Evolutionary conservation across 2,329 filamentous ascomycete species (phyloP).

Genomic region (Aspergillus ustus): DNA sequence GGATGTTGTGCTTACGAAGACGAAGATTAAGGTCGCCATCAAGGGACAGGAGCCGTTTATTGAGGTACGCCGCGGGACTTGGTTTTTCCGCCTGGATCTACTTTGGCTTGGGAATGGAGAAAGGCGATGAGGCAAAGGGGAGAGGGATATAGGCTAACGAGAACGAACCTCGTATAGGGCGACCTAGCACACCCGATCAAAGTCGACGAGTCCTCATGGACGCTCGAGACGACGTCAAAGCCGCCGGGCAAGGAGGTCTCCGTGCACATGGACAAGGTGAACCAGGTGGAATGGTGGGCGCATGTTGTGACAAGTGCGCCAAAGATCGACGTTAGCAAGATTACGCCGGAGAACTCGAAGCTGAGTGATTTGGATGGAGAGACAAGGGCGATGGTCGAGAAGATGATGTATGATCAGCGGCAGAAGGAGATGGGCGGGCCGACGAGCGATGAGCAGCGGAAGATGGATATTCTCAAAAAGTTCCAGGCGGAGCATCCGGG

Average conservation of each 20-base stretch:
- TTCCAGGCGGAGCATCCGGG: constrained; percentile 79
- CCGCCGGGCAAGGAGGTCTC: constrained; percentile 71
- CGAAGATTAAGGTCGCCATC: constrained; percentile 75
- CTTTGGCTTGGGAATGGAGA: background rate
- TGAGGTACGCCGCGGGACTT: constrained; percentile 56
- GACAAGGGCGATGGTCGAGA: constrained; percentile 97
- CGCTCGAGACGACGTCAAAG: constrained; percentile 69
- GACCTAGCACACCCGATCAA: constrained; percentile 78
- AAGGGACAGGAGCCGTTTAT: constrained; percentile 89
- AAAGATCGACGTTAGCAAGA: constrained; percentile 93
- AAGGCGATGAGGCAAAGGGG: background rate
- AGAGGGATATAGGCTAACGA: constrained; percentile 6
- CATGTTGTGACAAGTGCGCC: constrained; percentile 87
- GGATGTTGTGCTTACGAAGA: constrained; percentile 80
- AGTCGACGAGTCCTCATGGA: constrained; percentile 93
- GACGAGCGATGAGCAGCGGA: constrained; percentile 93
- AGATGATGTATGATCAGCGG: constrained; percentile 99
- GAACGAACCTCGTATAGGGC: constrained; percentile 61
- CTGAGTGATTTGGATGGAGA: constrained; percentile 91
- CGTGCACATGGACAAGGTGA: constrained; percentile 91
- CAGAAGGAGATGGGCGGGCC: constrained; percentile 93
- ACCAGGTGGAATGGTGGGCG: constrained; percentile 98
- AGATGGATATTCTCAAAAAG: constrained; percentile 88
- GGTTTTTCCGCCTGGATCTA: background rate
- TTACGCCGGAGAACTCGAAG: constrained; percentile 89